Evolutionary conservation across 2,329 filamentous ascomycete species (phyloP).

Genomic region (Exophiala phaeomuriformis): DNA sequence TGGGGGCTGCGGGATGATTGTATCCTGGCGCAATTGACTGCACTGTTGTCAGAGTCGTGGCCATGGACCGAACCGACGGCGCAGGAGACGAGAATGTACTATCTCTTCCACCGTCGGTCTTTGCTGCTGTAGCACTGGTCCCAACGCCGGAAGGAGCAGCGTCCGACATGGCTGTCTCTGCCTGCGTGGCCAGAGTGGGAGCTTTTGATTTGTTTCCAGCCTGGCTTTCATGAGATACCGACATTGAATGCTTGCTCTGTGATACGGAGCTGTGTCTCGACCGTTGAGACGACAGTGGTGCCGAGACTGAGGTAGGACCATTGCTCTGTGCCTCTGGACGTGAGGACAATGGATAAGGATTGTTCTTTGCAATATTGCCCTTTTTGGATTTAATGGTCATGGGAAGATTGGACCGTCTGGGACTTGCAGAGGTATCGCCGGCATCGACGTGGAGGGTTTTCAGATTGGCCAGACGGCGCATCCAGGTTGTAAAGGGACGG

Average conservation of each 20-base stretch:
- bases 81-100: slow-evolving; percentile 61
- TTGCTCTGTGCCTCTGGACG: slow-evolving; percentile 35
- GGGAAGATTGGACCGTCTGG: slow-evolving; percentile 22
- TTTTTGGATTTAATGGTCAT: slow-evolving; percentile 45
- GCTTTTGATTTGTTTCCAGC: slow-evolving; percentile 61
- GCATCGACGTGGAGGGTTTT: slow-evolving; percentile 62
- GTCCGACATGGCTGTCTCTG: slow-evolving; percentile 67
- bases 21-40: slow-evolving; percentile 51
- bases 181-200: slow-evolving; percentile 76
- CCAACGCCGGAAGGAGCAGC: slow-evolving; percentile 72
- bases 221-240: slow-evolving; percentile 54
- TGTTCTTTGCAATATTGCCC: slow-evolving; percentile 62
- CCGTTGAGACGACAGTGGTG: slow-evolving; percentile 45
- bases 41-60: slow-evolving; percentile 59
- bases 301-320: slow-evolving; percentile 50
- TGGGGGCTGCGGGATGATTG: slow-evolving; percentile 35
- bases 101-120: slow-evolving; percentile 59
- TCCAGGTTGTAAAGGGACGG: slow-evolving; percentile 84
- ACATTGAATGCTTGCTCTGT: slow-evolving; percentile 53
- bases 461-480: slow-evolving; percentile 86
- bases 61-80: slow-evolving; percentile 57
- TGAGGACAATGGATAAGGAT: slow-evolving; percentile 84
- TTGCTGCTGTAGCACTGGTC: slow-evolving; percentile 61
- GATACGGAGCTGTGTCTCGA: slow-evolving; percentile 51
- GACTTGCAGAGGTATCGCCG: slow-evolving; percentile 25